Evolutionary conservation across 345 rosid genomes (phyloP), one percentile per base, ranked within the genome.

Genomic region (Sonneratia alba): DNA sequence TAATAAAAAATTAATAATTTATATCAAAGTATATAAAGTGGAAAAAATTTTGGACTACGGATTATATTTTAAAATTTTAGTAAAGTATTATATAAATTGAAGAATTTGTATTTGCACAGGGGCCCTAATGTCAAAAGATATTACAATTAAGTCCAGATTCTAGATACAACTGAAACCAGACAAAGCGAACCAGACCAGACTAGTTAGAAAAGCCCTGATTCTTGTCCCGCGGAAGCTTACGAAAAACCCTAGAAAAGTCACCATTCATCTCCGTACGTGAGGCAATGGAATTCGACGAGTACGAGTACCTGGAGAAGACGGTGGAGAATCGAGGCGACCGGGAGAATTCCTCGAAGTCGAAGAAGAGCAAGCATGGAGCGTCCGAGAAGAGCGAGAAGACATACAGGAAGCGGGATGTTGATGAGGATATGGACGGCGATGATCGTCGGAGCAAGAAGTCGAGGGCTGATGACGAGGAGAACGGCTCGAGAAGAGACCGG

Each of bases 271-370:
- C 14, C 34, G 18, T 24, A 3, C 7, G 45, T 34, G 73, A 24
- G 51, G 63, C 68, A 59, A 91, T 89, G 97, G 97, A 86, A 12
- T 91, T 93, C 78, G 98, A 93, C 88, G 98, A 91, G 83, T 88
- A 88, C 85, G 96, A 93, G 78, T 93, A 93, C 71, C 85, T 93
- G 71, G 98, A 93, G 88, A 89, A 91, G 81, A 84, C 96, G 43
- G 98, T 85, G 47, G 97, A 76, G 68, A 73, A 69, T 70, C 81
- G 48, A 61, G 83, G 80, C 43, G 84, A 82, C 34, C 77, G 84
- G 72, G 80, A 80, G 73, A 79, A 77, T 63, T 36, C 72, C 36
- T 68, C 77, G 81, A 85, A 64, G 85, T 81, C 74, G 74, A 81
- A 57, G 77, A 83, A 76, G 88, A 73, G 57, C 81, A 75, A 45